Evolutionary conservation across 306 rosid species (phyloP), one percentile per base, ranked within the genome.

Genomic region (Glycine soja): DNA sequence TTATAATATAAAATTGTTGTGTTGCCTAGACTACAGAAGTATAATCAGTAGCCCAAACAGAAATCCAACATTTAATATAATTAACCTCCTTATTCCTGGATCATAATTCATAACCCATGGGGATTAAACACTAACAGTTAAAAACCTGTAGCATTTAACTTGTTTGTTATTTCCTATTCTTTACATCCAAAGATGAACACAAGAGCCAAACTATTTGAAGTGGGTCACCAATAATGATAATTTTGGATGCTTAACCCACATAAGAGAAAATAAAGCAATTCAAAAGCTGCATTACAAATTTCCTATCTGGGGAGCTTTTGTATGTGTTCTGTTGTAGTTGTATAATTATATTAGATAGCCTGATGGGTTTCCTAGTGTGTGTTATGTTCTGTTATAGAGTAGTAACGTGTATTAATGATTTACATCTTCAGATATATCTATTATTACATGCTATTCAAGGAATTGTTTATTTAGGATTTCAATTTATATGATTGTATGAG

Each of bases 401-500:
- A 65, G 34, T 61, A 38, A 30, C 2, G 5, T 63, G 72, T 54
- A 58, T 70, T 76, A 24, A 24, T 24, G 54, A 13, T 80, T 54
- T 75, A 19, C 61, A 46, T 10, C 74, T 61, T 46, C 53, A 59
- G 24, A 40, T 78, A 19, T 70, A 42, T 71, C 40, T 53, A 36
- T 16, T 78, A 46, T 53, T 75, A 24, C 30, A 34, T 51, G 32
- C 4, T 11, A 42, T 42, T 47, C 10, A 24, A 34, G 70, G 56
- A 69, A 45, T 61, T 50, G 8, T 62, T 76, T 74, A 76, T 72
- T 66, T 76, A 65, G 71, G 72, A 70, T 66, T 80, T 80, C n/a
- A 43, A 19, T 51, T 80, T 47, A 50, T 53, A 4, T 66, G 65
- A 24, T 36, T 2, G 52, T 76, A 52, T 76, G 80, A 19, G 32